A percentile compares a stretch with the other conserved stretches of the same genome.
Conservation (phyloP, 345 rosid genomes). For the Brassica juncea region DNA sequence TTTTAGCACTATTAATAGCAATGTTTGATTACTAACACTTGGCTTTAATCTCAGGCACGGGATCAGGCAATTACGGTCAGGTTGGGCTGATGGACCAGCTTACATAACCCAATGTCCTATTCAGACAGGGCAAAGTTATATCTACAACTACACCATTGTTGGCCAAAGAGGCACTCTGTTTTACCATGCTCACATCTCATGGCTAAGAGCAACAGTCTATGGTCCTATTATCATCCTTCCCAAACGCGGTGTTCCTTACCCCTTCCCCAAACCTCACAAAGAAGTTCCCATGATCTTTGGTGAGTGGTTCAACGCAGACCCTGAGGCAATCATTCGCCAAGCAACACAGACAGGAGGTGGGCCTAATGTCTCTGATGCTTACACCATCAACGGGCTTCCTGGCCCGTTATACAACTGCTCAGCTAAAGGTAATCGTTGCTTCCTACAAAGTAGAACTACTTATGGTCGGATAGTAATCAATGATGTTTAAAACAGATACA, state of each 20-base stretch:
- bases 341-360: not conserved
- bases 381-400: constrained; percentile 33
- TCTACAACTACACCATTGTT: not conserved
- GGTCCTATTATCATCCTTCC: not conserved
- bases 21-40: not conserved
- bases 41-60: not conserved
- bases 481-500: not conserved
- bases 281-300: constrained; percentile 4
- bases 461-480: not conserved
- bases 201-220: not conserved
- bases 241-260: constrained; percentile 1
- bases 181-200: constrained; percentile 1
- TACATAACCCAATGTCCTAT: constrained; percentile 1
- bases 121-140: not conserved
- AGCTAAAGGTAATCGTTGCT: constrained; percentile 49
- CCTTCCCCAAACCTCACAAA: not conserved
- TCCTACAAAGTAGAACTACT: not conserved
- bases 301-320: constrained; percentile 1
- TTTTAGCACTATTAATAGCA: not conserved
- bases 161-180: not conserved
- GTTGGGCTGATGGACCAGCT: constrained; percentile 4
- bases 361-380: not conserved
- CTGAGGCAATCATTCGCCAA: constrained; percentile 1
- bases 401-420: constrained; percentile 88
- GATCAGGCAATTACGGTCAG: constrained; percentile 1